A percentile compares a stretch with the other conserved stretches of the same genome.
Evolutionary conservation across 768 basidiomycete species (phyloP).

Genomic region (Punctularia strigosozonata): DNA sequence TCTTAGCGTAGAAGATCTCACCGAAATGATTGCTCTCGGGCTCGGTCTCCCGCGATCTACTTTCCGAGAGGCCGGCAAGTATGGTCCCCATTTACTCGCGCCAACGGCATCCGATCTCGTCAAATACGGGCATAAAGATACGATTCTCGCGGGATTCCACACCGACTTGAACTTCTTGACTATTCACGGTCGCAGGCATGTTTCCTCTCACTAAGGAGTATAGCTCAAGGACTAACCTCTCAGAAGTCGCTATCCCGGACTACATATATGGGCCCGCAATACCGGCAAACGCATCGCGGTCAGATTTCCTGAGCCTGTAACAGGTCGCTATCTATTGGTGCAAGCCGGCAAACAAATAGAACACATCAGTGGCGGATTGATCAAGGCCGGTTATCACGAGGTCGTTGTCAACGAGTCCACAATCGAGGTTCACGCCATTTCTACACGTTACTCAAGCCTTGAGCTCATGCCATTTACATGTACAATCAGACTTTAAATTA

Average conservation of each 20-base stretch:
- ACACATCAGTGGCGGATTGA: slow-evolving; percentile 70
- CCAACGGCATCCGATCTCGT: slow-evolving; percentile 87
- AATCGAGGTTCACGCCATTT: slow-evolving; percentile 35
- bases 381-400: slow-evolving; percentile 92
- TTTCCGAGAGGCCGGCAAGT: slow-evolving; percentile 71
- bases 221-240: no score
- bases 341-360: slow-evolving; percentile 96
- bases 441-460: not conserved
- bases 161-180: slow-evolving; percentile 90
- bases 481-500: slow-evolving; percentile 44
- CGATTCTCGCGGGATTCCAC: slow-evolving; percentile 91
- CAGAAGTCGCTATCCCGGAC: slow-evolving; percentile 75
- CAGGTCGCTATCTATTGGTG: slow-evolving; percentile 73
- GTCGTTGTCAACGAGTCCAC: slow-evolving; percentile 85
- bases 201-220: no score
- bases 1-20: slow-evolving; percentile 69
- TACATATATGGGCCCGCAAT: slow-evolving; percentile 93
- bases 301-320: slow-evolving; percentile 72
- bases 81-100: slow-evolving; percentile 85
- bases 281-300: slow-evolving; percentile 85
- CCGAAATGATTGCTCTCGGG: slow-evolving; percentile 80
- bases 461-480: not conserved
- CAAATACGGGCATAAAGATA: slow-evolving; percentile 67
- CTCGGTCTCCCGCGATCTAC: slow-evolving; percentile 59
- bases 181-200: slow-evolving; percentile 84